phyloP scores from a whole-genome alignment of 1,284 basidiomycete genomes.

The Rhodotorula mucilaginosa region DNA sequence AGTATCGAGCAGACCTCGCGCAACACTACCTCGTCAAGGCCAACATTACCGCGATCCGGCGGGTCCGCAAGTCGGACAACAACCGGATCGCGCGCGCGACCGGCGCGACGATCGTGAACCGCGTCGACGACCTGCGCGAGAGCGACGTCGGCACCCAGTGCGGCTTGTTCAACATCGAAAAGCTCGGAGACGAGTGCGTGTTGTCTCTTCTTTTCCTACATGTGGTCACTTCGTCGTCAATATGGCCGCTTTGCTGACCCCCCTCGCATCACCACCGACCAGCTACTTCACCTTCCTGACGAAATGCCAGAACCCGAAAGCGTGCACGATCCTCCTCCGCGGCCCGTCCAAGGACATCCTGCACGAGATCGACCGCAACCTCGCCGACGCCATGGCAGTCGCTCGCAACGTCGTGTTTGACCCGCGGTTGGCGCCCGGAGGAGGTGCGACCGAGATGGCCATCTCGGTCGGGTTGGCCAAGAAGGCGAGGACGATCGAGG shows the following conservation, averaged over 20 bases:
- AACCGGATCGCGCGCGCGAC: conserved; percentile 95
- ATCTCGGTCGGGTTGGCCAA: conserved; percentile 84
- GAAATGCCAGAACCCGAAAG: conserved; percentile 87
- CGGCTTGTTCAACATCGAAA: conserved; percentile 93
- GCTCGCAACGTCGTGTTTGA: conserved; percentile 97
- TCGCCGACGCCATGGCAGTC: conserved; percentile 96
- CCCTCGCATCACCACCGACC: background rate
- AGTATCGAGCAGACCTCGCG: conserved; percentile 93
- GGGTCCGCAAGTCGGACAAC: conserved; percentile 97
- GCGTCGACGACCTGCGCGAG: conserved; percentile 90
- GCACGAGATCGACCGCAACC: conserved; percentile 96
- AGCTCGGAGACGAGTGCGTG: conserved; percentile 87
- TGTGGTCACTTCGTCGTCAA: no score
- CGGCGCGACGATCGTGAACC: conserved; percentile 94
- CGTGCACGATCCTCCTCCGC: conserved; percentile 97
- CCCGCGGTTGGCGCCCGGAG: conserved; percentile 84
- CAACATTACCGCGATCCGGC: conserved; percentile 86
- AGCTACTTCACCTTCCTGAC: conserved; percentile 97
- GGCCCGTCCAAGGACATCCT: conserved; percentile 97
- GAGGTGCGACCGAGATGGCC: conserved; percentile 98
- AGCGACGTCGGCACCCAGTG: conserved; percentile 88
- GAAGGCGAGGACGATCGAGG: conserved; percentile 73
- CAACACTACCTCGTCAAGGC: conserved; percentile 88
- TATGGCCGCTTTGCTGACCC: no score
- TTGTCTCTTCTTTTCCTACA: no score